Evolutionary conservation across 192 early-diverging fungal genomes (phyloP).

Genomic region (Coemansia sp.): DNA sequence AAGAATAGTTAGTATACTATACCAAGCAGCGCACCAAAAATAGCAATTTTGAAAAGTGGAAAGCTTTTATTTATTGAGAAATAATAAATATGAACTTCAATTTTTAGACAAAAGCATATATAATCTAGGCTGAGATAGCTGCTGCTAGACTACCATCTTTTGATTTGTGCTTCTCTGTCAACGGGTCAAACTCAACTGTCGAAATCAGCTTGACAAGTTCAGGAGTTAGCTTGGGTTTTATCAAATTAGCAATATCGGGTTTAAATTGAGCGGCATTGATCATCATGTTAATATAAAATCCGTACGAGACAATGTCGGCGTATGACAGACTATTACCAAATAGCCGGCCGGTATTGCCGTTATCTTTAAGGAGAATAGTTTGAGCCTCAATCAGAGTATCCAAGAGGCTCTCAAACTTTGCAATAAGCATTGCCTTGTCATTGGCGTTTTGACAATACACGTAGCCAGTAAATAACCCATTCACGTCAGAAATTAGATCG

Average conservation of each 20-base stretch:
- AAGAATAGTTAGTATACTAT: too few relatives aligned
- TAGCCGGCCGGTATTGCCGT: slow-evolving; percentile 58
- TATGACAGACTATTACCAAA: slow-evolving; percentile 54
- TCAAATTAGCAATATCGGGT: slow-evolving; percentile 3
- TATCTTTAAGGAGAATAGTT: slow-evolving; percentile 40
- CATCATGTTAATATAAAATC: slow-evolving; percentile 18
- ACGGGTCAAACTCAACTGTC: slow-evolving; percentile 15
- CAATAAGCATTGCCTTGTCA: not conserved
- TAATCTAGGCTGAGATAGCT: not conserved
- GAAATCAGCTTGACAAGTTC: slow-evolving; percentile 30
- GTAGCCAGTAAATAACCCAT: not conserved
- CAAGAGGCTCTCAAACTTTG: slow-evolving; percentile 8
- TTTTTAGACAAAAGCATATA: not conserved
- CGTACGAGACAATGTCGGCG: slow-evolving; percentile 40
- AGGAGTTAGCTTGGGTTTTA: slow-evolving; percentile 16
- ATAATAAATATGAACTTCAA: not conserved
- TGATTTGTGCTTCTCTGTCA: not conserved
- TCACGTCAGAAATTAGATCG: slow-evolving; percentile 18
- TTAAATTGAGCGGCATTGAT: not conserved
- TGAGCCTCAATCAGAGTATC: slow-evolving; percentile 34
- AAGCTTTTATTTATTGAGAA: not conserved
- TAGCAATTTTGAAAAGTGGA: not conserved
- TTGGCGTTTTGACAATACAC: not conserved
- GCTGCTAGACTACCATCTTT: not conserved
- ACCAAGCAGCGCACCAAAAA: too few relatives aligned